A percentile compares a stretch with the other conserved stretches of the same genome.
Conservation (phyloP, 1,139 yeast species). For the Magnusiomyces sp. region DNA sequence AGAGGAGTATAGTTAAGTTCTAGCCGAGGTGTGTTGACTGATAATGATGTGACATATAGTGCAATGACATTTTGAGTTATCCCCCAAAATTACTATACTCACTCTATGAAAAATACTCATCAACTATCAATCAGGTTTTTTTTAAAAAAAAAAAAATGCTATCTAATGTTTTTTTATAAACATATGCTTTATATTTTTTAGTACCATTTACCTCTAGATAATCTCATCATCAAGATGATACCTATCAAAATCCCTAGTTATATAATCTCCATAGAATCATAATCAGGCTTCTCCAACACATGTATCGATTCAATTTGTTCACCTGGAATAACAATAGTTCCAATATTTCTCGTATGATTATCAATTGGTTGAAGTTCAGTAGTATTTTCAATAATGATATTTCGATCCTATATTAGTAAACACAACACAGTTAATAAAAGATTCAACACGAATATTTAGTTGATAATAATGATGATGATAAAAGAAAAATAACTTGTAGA, state of each 20-base stretch:
- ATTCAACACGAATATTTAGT: neutral
- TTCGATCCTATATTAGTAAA: neutral
- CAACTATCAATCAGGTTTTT: too few species aligned
- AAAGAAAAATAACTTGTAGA: neutral
- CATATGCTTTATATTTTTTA: neutral
- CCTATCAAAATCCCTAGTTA: neutral
- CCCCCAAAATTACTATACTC: too few species aligned
- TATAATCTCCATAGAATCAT: too few species aligned
- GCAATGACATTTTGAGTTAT: too few species aligned
- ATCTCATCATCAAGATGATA: neutral
- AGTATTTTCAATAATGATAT: neutral
- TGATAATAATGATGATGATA: neutral
- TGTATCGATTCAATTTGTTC: neutral
- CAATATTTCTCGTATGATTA: neutral
- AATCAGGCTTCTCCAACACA: too few species aligned
- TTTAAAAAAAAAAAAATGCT: neutral
- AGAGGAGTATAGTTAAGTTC: too few species aligned
- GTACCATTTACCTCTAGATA: neutral
- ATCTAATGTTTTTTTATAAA: neutral
- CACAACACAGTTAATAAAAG: neutral
- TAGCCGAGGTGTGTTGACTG: too few species aligned
- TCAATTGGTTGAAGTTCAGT: neutral
- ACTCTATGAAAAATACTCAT: too few species aligned
- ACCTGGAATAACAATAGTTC: neutral
- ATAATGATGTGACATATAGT: too few species aligned